Evolutionary conservation across 2,329 filamentous ascomycete genomes (phyloP).

Genomic region (Fusarium sp.): DNA sequence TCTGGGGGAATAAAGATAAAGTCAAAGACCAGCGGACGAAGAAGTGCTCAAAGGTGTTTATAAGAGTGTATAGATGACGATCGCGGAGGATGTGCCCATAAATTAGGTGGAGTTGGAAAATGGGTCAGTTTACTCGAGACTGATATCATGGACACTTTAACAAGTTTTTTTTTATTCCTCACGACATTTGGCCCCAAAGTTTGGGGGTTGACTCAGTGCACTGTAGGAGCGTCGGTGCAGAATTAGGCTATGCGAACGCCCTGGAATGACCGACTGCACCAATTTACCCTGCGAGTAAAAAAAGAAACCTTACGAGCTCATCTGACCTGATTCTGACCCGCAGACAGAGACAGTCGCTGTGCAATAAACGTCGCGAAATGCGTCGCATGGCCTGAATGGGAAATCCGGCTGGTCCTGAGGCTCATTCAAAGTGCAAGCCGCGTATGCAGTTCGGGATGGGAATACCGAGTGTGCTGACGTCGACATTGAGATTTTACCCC

Average conservation of each 20-base stretch:
- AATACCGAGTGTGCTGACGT: conserved; percentile 12
- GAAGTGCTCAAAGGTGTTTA: conserved; percentile 17
- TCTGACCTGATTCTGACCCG: conserved; percentile 18
- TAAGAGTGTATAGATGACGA: conserved; percentile 22
- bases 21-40: not conserved
- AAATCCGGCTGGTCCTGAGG: conserved; percentile 29
- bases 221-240: not conserved
- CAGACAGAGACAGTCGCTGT: conserved; percentile 2
- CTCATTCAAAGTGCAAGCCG: conserved; percentile 8
- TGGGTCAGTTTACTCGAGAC: conserved; percentile 11
- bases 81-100: conserved; percentile 32
- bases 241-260: conserved; percentile 22
- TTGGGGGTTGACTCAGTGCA: conserved; percentile 18
- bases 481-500: conserved; percentile 6
- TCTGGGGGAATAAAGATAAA: conserved; percentile 19
- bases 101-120: conserved; percentile 30
- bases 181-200: not conserved
- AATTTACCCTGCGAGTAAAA: conserved; percentile 4
- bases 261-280: not conserved
- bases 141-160: conserved; percentile 29
- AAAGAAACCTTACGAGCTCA: not conserved
- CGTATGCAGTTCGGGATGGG: not conserved
- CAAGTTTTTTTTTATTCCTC: conserved; percentile 12
- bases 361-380: conserved; percentile 21
- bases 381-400: conserved; percentile 18